These are phyloP conservation scores for Stylosanthes scabra DNA, from an alignment of 331 rosid species.

Conservation along the genomic window DNA sequence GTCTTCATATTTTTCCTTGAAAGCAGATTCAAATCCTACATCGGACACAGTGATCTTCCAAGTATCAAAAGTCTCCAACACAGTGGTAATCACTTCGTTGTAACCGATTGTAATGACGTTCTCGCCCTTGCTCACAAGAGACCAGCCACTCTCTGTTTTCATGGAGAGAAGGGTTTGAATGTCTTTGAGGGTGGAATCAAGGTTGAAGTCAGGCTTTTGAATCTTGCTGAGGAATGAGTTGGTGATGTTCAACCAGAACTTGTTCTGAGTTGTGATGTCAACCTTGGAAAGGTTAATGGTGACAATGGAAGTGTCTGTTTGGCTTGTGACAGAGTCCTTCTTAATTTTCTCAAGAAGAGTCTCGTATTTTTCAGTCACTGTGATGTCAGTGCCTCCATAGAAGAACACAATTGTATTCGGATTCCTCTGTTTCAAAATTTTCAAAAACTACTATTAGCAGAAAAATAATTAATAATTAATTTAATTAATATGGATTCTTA, in stretches of 20 bases:
- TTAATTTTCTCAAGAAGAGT: background rate
- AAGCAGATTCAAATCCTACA: background rate
- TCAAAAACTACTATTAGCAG: no score
- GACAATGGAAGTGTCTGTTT: background rate
- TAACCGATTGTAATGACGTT: background rate
- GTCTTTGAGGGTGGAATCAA: background rate
- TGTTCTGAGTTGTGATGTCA: background rate
- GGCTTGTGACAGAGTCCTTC: background rate
- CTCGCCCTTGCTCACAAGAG: conserved; percentile 5
- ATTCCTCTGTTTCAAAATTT: no score
- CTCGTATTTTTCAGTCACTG: background rate
- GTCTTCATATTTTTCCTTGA: no score
- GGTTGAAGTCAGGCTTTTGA: background rate
- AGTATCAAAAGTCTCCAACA: background rate
- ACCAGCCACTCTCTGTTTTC: conserved; percentile 7
- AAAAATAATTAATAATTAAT: no score
- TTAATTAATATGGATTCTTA: no score
- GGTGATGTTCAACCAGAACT: conserved; percentile 6
- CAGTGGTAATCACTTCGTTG: background rate
- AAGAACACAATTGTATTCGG: background rate
- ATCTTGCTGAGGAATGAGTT: background rate
- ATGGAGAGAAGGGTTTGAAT: background rate
- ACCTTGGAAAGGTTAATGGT: background rate
- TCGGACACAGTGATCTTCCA: no score
- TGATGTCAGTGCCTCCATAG: conserved; percentile 25